Conservation (phyloP, 1,284 basidiomycete genomes). For the Somion occarium region DNA sequence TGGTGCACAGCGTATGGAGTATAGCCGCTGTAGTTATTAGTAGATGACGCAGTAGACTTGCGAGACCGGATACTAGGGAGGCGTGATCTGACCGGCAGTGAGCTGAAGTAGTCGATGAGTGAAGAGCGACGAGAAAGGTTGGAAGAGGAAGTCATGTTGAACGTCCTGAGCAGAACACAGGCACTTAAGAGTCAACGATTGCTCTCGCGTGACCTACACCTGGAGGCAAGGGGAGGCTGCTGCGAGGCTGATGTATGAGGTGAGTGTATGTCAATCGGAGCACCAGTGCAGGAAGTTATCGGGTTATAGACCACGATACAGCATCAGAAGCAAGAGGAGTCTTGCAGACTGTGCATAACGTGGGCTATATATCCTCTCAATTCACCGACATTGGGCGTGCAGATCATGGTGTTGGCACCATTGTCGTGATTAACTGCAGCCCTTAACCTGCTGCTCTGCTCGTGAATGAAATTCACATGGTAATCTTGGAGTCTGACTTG, state of each 20-base stretch:
- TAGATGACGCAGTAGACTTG: constrained; percentile 27
- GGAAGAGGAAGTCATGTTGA: constrained; percentile 25
- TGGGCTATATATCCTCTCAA: not conserved
- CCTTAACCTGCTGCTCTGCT: not conserved
- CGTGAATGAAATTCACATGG: not conserved
- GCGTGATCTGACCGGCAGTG: constrained; percentile 34
- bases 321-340: not conserved
- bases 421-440: not conserved
- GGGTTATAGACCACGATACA: not conserved
- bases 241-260: constrained; percentile 1
- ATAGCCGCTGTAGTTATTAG: constrained; percentile 33
- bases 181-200: not conserved
- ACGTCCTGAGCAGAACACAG: constrained; percentile 1
- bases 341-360: not conserved
- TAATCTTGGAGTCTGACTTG: not conserved
- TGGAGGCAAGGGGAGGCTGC: not conserved
- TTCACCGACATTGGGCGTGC: no score
- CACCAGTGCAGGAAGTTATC: not conserved
- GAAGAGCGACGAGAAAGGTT: constrained; percentile 33
- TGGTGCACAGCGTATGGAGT: constrained; percentile 39
- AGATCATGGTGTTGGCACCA: no score
- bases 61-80: constrained; percentile 35
- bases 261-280: not conserved
- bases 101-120: constrained; percentile 40
- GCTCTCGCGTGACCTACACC: not conserved